These are phyloP conservation scores for Carallia pectinifolia DNA, from an alignment of 345 rosid genomes.

Conservation along the genomic window DNA sequence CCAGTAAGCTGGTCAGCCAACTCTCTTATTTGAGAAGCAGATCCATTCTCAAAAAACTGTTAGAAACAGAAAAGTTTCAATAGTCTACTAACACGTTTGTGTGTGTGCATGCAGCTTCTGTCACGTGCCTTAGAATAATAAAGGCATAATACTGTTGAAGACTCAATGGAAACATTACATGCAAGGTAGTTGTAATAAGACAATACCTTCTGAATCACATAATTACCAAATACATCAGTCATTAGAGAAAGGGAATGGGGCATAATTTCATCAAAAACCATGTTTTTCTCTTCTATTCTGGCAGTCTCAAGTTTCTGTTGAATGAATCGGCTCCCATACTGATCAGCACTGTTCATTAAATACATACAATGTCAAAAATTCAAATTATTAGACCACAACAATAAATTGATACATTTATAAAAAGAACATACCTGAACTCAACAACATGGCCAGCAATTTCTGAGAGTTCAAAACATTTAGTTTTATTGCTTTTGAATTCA, in stretches of 20 bases:
- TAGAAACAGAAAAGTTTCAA: slow-evolving; percentile 8
- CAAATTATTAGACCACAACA: slow-evolving; percentile 1
- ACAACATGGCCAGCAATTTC: slow-evolving; percentile 73
- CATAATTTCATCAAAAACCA: slow-evolving; percentile 90
- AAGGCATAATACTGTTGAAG: not conserved
- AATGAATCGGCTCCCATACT: slow-evolving; percentile 94
- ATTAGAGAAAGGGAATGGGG: slow-evolving; percentile 75
- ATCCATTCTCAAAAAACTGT: slow-evolving; percentile 98
- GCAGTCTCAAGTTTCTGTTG: slow-evolving; percentile 98
- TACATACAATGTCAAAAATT: slow-evolving; percentile 8
- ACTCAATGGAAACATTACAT: not conserved
- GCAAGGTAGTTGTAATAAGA: slow-evolving; percentile 1
- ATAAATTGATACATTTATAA: not conserved
- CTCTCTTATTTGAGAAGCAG: slow-evolving; percentile 74
- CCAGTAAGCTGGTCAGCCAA: slow-evolving; percentile 75
- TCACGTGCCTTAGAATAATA: slow-evolving; percentile 1
- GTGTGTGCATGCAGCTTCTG: not conserved
- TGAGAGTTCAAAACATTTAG: slow-evolving; percentile 66
- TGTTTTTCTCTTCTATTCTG: slow-evolving; percentile 72
- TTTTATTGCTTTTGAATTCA: slow-evolving; percentile 67
- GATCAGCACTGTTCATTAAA: slow-evolving; percentile 63
- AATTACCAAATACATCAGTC: slow-evolving; percentile 97
- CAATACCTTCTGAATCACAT: slow-evolving; percentile 90
- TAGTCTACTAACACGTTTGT: not conserved
- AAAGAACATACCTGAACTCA: slow-evolving; percentile 57